Percentiles rank a stretch among this genome's conserved stretches.
Conservation (phyloP, 2,329 filamentous ascomycete species). For the Stemphylium beticola region DNA sequence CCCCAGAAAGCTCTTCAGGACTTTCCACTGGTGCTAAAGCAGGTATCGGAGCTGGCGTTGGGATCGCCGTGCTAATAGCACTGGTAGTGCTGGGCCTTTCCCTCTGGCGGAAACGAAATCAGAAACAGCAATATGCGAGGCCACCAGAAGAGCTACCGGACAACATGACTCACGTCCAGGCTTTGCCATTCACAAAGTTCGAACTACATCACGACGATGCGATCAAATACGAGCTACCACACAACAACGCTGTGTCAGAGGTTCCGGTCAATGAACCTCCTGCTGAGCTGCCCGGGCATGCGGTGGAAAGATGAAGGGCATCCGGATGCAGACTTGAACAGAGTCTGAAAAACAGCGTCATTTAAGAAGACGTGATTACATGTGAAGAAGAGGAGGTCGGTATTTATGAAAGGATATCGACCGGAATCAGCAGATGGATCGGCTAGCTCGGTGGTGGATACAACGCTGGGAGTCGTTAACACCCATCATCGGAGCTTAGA, state of each 20-base stretch:
- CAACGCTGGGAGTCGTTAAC: too few species aligned
- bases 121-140: background rate
- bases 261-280: constrained; percentile 13
- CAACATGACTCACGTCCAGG: background rate
- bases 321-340: background rate
- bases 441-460: too few species aligned
- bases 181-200: constrained; percentile 6
- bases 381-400: background rate
- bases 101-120: constrained; percentile 25
- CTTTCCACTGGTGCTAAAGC: constrained; percentile 31
- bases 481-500: too few species aligned
- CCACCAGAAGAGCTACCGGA: background rate
- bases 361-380: background rate
- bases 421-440: too few species aligned
- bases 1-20: constrained; percentile 4
- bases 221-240: constrained; percentile 25
- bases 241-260: constrained; percentile 12
- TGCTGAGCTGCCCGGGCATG: constrained; percentile 12
- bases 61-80: constrained; percentile 23
- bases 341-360: background rate
- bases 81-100: constrained; percentile 73
- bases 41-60: constrained; percentile 26
- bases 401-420: too few species aligned
- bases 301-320: background rate
- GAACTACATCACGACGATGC: constrained; percentile 20